A percentile compares a stretch with the other conserved stretches of the same genome.
Evolutionary conservation across 129 eudicot genomes (phyloP).

Genomic region (Apium graveolens): DNA sequence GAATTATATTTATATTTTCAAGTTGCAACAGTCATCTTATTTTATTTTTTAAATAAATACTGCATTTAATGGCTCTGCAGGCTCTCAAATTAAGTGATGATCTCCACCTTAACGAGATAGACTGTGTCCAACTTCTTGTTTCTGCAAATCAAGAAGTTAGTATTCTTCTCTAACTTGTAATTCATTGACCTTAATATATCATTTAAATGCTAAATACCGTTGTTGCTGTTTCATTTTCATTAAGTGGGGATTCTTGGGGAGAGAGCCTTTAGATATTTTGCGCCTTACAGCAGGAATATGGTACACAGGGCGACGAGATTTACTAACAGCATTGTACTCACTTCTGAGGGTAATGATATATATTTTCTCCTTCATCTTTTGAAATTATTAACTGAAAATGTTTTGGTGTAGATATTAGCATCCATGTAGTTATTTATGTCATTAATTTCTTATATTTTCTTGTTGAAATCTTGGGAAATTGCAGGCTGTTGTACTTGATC

Average conservation of each 20-base stretch:
- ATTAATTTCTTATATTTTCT: slow-evolving; percentile 2
- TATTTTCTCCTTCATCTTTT: not conserved
- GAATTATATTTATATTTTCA: not conserved
- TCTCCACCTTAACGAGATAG: slow-evolving; percentile 95
- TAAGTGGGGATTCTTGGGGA: slow-evolving; percentile 82
- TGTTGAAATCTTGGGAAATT: slow-evolving; percentile 6
- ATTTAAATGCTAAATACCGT: not conserved
- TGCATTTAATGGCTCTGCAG: slow-evolving; percentile 23
- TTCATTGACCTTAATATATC: not conserved
- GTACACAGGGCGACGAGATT: slow-evolving; percentile 96
- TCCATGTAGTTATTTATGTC: not conserved
- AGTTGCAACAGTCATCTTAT: not conserved
- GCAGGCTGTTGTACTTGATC: slow-evolving; percentile 95
- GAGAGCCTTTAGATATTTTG: slow-evolving; percentile 65
- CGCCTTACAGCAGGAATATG: slow-evolving; percentile 92
- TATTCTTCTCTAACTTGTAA: slow-evolving; percentile 8
- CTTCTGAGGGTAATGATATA: slow-evolving; percentile 62
- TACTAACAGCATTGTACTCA: slow-evolving; percentile 72
- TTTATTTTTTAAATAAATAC: not conserved
- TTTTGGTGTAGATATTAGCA: not conserved
- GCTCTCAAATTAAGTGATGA: slow-evolving; percentile 93
- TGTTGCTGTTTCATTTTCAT: slow-evolving; percentile 4
- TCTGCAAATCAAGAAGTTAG: slow-evolving; percentile 95
- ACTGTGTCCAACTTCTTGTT: slow-evolving; percentile 78
- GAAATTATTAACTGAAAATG: not conserved